Evolutionary conservation across 352 stramenopile species (phyloP).

Genomic region (Phytophthora boehmeriae): DNA sequence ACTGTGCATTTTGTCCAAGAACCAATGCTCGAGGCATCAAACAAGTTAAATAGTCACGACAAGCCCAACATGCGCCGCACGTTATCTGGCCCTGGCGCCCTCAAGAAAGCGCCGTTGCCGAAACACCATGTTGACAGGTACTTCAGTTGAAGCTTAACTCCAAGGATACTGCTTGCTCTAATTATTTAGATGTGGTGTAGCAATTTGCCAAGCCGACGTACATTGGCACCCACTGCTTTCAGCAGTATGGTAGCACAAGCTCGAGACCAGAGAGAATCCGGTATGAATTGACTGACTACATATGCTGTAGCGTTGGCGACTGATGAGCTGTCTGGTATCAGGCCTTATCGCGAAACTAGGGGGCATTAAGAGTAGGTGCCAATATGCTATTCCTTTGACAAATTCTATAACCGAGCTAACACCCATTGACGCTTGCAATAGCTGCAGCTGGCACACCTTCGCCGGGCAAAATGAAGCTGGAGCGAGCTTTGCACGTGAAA

Average conservation of each 20-base stretch:
- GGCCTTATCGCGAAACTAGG: neutral
- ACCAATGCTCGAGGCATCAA: neutral
- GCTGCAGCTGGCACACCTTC: slow-evolving; percentile 10
- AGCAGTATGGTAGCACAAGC: neutral
- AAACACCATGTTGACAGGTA: neutral
- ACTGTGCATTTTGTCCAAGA: neutral
- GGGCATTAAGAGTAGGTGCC: neutral
- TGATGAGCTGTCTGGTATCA: neutral
- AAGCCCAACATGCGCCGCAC: slow-evolving; percentile 4
- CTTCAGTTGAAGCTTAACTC: neutral
- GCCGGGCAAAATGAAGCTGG: slow-evolving; percentile 47
- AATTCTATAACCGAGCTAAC: neutral
- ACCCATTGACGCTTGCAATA: neutral
- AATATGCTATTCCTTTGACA: too few relatives aligned
- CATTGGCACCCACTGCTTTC: neutral
- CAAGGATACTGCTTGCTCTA: neutral
- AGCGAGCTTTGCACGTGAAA: slow-evolving; percentile 57
- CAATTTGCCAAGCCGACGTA: neutral
- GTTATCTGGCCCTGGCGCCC: slow-evolving; percentile 2
- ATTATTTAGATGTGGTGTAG: neutral
- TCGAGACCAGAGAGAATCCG: neutral
- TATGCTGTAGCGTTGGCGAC: neutral
- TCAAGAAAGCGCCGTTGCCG: neutral
- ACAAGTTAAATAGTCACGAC: neutral
- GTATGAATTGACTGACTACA: neutral